Percentiles rank a stretch among this genome's conserved stretches.
These are phyloP conservation scores for Yarrowia galli DNA, from an alignment of 1,139 yeast species.

Conservation along the genomic window DNA sequence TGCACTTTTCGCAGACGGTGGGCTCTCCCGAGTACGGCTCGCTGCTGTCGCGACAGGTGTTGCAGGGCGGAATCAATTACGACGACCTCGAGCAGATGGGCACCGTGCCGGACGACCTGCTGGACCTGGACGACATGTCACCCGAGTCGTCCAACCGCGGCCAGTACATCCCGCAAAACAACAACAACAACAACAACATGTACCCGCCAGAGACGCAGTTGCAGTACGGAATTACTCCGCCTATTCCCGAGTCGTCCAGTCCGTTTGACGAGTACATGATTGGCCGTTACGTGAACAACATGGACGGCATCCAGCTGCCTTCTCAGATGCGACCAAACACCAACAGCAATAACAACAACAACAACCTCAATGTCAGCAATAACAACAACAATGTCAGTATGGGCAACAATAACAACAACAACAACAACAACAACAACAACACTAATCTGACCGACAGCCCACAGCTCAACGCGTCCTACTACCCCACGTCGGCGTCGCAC, in stretches of 20 bases:
- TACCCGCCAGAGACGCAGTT: constrained; percentile 35
- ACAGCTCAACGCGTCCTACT: constrained; percentile 3
- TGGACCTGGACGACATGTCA: constrained; percentile 37
- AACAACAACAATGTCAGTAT: neutral
- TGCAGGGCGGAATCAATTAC: constrained; percentile 36
- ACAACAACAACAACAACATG: constrained; percentile 14
- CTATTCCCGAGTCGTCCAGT: constrained; percentile 47
- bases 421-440: constrained; percentile 35
- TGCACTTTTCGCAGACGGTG: constrained; percentile 36
- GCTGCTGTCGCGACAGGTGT: constrained; percentile 29
- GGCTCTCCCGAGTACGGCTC: constrained; percentile 38
- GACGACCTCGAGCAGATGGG: constrained; percentile 35
- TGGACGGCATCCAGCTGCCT: constrained; percentile 22
- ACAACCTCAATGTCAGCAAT: constrained; percentile 1
- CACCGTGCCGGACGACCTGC: constrained; percentile 30
- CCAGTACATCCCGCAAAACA: constrained; percentile 16
- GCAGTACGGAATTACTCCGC: constrained; percentile 46
- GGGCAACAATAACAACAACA: constrained; percentile 3
- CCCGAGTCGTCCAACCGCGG: constrained; percentile 22
- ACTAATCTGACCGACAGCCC: constrained; percentile 7
- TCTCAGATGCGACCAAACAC: constrained; percentile 3
- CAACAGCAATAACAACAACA: neutral
- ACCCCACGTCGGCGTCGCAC: constrained; percentile 23
- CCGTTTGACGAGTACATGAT: constrained; percentile 49
- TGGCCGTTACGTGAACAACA: constrained; percentile 30